Conservation (phyloP, 208 protist species). For the Crithidia bombi region DNA sequence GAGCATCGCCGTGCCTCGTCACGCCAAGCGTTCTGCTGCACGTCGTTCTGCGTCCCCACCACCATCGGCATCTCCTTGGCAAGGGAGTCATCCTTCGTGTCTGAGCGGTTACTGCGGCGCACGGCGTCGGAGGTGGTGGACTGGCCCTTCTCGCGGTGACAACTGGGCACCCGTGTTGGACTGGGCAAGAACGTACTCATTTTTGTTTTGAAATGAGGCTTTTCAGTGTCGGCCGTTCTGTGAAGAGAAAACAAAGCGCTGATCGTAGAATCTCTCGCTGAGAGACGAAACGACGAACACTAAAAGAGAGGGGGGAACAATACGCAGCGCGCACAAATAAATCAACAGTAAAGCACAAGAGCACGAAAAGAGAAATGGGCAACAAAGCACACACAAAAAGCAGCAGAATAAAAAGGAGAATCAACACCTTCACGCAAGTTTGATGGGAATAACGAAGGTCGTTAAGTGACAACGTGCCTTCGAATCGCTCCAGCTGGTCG, state of each 20-base stretch:
- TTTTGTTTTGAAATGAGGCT: neutral
- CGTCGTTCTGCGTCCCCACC: slow-evolving; percentile 2
- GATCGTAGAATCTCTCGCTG: no score
- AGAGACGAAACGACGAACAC: no score
- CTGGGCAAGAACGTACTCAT: slow-evolving; percentile 25
- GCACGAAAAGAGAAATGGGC: neutral
- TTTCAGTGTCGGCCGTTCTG: neutral
- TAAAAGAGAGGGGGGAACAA: no score
- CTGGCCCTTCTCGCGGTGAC: neutral
- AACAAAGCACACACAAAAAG: no score
- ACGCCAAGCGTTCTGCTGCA: slow-evolving; percentile 14
- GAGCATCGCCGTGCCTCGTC: slow-evolving; percentile 14
- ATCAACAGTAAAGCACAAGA: neutral
- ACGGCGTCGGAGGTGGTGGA: neutral
- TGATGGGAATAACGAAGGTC: no score
- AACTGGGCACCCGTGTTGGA: neutral
- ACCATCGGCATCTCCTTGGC: neutral
- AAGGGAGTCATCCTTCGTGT: neutral
- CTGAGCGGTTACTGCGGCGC: neutral
- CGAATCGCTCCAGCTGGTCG: no score
- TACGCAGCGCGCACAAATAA: neutral
- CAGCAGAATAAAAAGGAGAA: no score
- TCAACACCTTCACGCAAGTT: no score
- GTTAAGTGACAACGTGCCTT: no score
- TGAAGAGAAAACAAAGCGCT: neutral